phyloP scores from a whole-genome alignment of 2,329 filamentous ascomycete species.

The Ophiocordyceps australis region DNA sequence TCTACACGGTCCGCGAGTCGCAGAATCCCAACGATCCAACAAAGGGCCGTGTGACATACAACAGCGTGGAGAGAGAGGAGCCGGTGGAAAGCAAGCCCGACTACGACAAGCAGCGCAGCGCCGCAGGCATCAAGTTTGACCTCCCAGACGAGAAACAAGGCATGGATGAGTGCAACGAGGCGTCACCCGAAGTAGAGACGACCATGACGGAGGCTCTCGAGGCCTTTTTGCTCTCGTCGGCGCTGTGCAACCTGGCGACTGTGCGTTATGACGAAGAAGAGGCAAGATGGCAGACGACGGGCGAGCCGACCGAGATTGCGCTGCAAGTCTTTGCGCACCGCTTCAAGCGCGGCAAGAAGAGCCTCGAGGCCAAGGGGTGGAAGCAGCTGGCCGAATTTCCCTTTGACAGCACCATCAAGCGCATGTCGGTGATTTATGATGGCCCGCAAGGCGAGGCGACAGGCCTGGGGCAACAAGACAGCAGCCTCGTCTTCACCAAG shows the following conservation, averaged over 20 bases:
- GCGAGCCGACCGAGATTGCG: slow-evolving; percentile 59
- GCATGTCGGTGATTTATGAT: slow-evolving; percentile 61
- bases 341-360: slow-evolving; percentile 40
- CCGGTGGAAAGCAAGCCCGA: slow-evolving; percentile 28
- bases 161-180: slow-evolving; percentile 15
- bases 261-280: slow-evolving; percentile 35
- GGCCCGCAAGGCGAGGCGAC: slow-evolving; percentile 20
- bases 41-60: slow-evolving; percentile 31
- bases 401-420: slow-evolving; percentile 65
- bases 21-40: slow-evolving; percentile 44
- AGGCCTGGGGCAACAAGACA: slow-evolving; percentile 18
- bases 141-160: slow-evolving; percentile 38
- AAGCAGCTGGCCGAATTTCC: slow-evolving; percentile 52
- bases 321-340: slow-evolving; percentile 58
- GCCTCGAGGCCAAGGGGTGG: slow-evolving; percentile 34
- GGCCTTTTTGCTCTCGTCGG: slow-evolving; percentile 33
- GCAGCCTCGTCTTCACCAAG: slow-evolving; percentile 40
- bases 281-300: slow-evolving; percentile 44
- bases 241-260: slow-evolving; percentile 48
- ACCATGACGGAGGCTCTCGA: slow-evolving; percentile 30
- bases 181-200: slow-evolving; percentile 17
- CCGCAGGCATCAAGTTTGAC: slow-evolving; percentile 42
- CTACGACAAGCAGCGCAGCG: slow-evolving; percentile 39
- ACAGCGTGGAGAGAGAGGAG: slow-evolving; percentile 17
- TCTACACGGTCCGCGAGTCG: slow-evolving; percentile 42